A percentile compares a stretch with the other conserved stretches of the same genome.
Evolutionary conservation across 179 eudicot species (phyloP).

Genomic region (Pouteria campechiana): DNA sequence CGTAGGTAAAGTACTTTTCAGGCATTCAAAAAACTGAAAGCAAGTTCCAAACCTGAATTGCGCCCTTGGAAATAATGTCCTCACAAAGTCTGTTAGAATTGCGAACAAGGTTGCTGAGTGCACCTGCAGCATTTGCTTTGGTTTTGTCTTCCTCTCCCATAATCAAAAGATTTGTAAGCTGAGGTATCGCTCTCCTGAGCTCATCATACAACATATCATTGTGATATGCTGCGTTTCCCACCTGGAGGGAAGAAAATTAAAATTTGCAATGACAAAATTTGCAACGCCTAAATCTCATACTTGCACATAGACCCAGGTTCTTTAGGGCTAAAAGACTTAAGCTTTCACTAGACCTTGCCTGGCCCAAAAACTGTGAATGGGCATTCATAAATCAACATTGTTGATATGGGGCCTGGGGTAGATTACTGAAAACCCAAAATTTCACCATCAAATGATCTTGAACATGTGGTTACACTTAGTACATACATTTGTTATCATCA

Average conservation of each 20-base stretch:
- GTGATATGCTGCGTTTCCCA: conserved; percentile 96
- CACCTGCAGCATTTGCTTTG: conserved; percentile 97
- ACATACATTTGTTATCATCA: no score
- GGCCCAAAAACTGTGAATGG: background rate
- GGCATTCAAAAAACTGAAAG: background rate
- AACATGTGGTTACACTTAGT: background rate
- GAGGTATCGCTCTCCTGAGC: conserved; percentile 77
- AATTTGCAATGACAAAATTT: no score
- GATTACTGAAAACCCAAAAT: no score
- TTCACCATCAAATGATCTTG: background rate
- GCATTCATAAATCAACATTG: background rate
- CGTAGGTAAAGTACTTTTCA: background rate
- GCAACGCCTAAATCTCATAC: no score
- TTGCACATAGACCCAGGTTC: no score
- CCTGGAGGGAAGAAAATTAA: conserved; percentile 22
- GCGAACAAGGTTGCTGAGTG: conserved; percentile 94
- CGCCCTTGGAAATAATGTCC: conserved; percentile 83
- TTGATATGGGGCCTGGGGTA: no score
- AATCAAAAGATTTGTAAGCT: conserved; percentile 59
- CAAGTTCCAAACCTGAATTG: conserved; percentile 86
- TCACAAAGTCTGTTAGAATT: conserved; percentile 80
- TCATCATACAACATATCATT: conserved; percentile 74
- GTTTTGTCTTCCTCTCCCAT: conserved; percentile 89
- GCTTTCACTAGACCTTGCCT: no score
- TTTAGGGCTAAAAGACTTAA: no score